A percentile compares a stretch with the other conserved stretches of the same genome.
phyloP scores from a whole-genome alignment of 768 basidiomycete genomes.

The Podaxis rugospora region DNA sequence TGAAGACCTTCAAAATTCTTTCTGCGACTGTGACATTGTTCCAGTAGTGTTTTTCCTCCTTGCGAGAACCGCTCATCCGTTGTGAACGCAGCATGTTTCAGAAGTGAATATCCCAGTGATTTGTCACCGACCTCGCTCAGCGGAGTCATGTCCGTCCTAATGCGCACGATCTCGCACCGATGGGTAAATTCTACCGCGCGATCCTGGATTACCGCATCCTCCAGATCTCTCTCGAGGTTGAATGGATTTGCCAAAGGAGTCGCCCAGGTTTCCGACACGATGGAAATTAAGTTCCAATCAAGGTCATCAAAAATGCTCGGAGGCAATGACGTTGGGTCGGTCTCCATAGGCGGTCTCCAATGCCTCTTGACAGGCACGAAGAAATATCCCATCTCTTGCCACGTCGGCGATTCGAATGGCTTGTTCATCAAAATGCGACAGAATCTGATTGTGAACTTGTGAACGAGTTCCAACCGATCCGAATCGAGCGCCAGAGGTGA shows the following conservation, averaged over 20 bases:
- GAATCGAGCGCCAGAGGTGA: constrained; percentile 46
- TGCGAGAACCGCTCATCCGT: neutral
- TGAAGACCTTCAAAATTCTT: constrained; percentile 60
- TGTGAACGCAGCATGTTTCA: constrained; percentile 2
- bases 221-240: constrained; percentile 39
- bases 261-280: constrained; percentile 50
- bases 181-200: constrained; percentile 72
- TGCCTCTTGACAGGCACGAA: constrained; percentile 51
- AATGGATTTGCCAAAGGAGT: constrained; percentile 39
- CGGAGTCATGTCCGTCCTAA: constrained; percentile 69
- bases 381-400: constrained; percentile 58
- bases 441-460: constrained; percentile 60
- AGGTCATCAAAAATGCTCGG: constrained; percentile 43
- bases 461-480: constrained; percentile 42
- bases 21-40: constrained; percentile 26
- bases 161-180: constrained; percentile 51
- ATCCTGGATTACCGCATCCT: constrained; percentile 73
- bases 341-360: constrained; percentile 30
- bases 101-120: constrained; percentile 37
- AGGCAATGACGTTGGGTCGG: constrained; percentile 14
- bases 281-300: constrained; percentile 58
- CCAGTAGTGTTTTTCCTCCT: constrained; percentile 9
- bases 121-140: constrained; percentile 65
- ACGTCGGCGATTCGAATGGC: constrained; percentile 44
- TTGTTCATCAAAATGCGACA: constrained; percentile 66